Percentiles rank a stretch among this genome's conserved stretches.
These are phyloP conservation scores for Candida pseudoviswanathii DNA, from an alignment of 1,139 yeast genomes.

Conservation along the genomic window DNA sequence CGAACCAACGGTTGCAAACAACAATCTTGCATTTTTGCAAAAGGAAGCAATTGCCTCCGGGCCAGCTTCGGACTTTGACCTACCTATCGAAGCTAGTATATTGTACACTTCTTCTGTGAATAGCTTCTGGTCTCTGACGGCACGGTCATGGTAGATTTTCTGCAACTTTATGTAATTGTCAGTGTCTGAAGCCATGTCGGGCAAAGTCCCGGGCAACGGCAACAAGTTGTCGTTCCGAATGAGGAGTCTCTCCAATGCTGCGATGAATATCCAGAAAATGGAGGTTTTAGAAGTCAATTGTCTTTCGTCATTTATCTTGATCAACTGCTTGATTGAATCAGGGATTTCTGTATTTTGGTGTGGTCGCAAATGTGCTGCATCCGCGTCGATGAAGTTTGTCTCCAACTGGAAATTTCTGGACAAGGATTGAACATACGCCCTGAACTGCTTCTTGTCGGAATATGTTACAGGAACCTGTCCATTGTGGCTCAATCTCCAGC, in stretches of 20 bases:
- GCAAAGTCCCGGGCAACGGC: slow-evolving; percentile 76
- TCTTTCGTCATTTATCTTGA: slow-evolving; percentile 25
- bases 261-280: slow-evolving; percentile 64
- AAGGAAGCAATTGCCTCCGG: slow-evolving; percentile 49
- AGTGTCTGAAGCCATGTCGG: slow-evolving; percentile 90
- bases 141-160: slow-evolving; percentile 58
- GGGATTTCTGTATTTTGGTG: slow-evolving; percentile 46
- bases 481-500: slow-evolving; percentile 41
- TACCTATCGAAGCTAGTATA: slow-evolving; percentile 25
- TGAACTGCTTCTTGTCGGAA: slow-evolving; percentile 51
- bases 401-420: slow-evolving; percentile 43
- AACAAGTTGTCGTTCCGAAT: slow-evolving; percentile 38
- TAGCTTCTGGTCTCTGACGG: slow-evolving; percentile 47
- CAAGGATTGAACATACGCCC: slow-evolving; percentile 31
- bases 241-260: slow-evolving; percentile 58
- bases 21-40: slow-evolving; percentile 56
- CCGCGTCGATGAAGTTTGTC: slow-evolving; percentile 74
- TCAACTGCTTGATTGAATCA: slow-evolving; percentile 31
- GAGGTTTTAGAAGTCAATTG: slow-evolving; percentile 22
- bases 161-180: slow-evolving; percentile 60
- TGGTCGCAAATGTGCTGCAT: slow-evolving; percentile 56
- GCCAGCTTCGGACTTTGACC: slow-evolving; percentile 27
- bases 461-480: slow-evolving; percentile 44
- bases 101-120: slow-evolving; percentile 38
- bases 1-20: slow-evolving; percentile 42